A percentile compares a stretch with the other conserved stretches of the same genome.
phyloP scores from a whole-genome alignment of 208 protist genomes.

The Angomonas desouzai region DNA sequence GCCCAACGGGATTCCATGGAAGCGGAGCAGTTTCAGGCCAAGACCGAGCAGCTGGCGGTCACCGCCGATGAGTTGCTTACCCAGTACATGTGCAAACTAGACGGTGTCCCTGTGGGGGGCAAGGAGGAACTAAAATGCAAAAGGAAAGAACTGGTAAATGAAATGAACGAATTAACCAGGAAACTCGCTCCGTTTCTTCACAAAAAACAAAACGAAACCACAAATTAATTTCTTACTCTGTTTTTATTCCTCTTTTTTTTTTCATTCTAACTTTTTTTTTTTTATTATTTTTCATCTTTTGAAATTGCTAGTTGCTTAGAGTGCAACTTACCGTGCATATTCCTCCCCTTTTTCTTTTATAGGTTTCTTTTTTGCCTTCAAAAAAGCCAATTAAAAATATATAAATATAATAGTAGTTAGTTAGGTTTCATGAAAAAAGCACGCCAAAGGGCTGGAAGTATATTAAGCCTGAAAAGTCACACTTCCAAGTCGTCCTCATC shows the following conservation, averaged over 20 bases:
- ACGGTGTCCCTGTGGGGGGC: neutral
- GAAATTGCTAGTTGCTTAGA: no score
- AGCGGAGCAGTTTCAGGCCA: neutral
- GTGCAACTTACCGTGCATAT: no score
- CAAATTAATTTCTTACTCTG: constrained; percentile 5
- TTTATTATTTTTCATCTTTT: constrained; percentile 8
- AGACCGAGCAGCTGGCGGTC: neutral
- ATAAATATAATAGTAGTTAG: neutral
- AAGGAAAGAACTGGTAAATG: constrained; percentile 8
- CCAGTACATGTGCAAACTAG: constrained; percentile 3
- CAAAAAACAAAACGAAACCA: constrained; percentile 6
- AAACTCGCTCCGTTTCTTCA: constrained; percentile 5
- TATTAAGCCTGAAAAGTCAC: neutral
- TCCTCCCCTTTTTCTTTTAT: neutral
- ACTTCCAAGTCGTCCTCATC: neutral
- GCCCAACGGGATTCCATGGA: neutral
- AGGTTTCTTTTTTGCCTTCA: constrained; percentile 6
- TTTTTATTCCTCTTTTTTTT: constrained; percentile 14
- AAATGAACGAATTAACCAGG: neutral
- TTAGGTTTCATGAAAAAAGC: neutral
- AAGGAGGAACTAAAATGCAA: constrained; percentile 3
- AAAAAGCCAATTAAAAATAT: neutral
- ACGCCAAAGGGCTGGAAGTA: neutral
- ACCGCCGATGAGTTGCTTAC: neutral
- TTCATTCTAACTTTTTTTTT: constrained; percentile 10